These are phyloP conservation scores for Fusarium sp. DNA, from an alignment of 2,329 filamentous ascomycete genomes.

Conservation along the genomic window DNA sequence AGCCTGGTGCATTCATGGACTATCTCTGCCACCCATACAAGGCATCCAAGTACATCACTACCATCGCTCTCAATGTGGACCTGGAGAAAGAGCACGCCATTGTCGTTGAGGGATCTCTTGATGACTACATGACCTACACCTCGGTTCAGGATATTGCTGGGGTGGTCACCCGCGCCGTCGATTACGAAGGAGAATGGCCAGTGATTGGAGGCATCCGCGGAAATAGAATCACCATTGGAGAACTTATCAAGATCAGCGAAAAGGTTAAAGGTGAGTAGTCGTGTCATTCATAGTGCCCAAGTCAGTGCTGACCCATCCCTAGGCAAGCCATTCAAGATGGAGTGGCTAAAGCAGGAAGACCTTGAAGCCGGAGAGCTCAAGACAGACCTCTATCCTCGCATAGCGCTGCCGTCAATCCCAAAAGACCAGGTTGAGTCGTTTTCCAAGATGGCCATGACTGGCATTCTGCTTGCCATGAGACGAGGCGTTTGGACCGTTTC, in stretches of 20 bases:
- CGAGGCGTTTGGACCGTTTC: constrained; percentile 57
- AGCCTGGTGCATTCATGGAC: constrained; percentile 68
- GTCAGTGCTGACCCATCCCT: constrained; percentile 34
- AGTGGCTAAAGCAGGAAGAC: constrained; percentile 36
- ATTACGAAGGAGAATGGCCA: constrained; percentile 61
- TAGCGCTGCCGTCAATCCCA: constrained; percentile 35
- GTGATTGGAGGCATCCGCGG: constrained; percentile 58
- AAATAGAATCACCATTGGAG: constrained; percentile 50
- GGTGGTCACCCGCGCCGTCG: constrained; percentile 58
- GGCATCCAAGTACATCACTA: constrained; percentile 60
- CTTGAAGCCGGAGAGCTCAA: constrained; percentile 33
- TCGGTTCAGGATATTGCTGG: constrained; percentile 59
- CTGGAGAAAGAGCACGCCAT: constrained; percentile 59
- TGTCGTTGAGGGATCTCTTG: constrained; percentile 58
- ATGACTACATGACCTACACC: constrained; percentile 60
- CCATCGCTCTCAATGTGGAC: constrained; percentile 56
- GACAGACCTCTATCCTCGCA: constrained; percentile 43
- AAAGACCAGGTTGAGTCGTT: constrained; percentile 42
- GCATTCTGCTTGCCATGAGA: constrained; percentile 54
- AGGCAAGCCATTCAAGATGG: constrained; percentile 34
- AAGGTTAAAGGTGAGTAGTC: constrained; percentile 56
- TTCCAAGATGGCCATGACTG: constrained; percentile 49
- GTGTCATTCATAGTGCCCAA: background rate
- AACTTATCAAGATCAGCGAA: constrained; percentile 57
- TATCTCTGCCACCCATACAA: constrained; percentile 67